These are phyloP conservation scores for Conticribra guillardii DNA, from an alignment of 108 stramenopile species.

Conservation along the genomic window DNA sequence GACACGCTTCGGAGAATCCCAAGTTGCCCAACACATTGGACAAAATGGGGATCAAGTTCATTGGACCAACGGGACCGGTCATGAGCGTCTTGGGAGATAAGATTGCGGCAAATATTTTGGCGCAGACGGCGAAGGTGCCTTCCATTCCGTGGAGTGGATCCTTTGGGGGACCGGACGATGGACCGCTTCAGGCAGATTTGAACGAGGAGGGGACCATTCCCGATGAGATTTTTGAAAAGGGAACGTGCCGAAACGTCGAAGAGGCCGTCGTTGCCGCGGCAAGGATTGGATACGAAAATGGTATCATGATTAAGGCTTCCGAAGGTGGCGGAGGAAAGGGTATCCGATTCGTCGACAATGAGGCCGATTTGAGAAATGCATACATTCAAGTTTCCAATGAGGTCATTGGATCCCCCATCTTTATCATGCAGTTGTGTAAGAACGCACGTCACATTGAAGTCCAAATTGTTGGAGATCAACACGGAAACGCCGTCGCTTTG, in stretches of 20 bases:
- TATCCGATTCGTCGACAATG: constrained; percentile 95
- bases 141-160: constrained; percentile 97
- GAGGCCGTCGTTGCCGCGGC: constrained; percentile 93
- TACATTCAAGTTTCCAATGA: constrained; percentile 93
- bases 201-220: constrained; percentile 96
- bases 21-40: constrained; percentile 76
- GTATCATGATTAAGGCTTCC: constrained; percentile 98
- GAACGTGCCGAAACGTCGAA: constrained; percentile 87
- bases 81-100: constrained; percentile 96
- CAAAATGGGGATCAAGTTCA: constrained; percentile 89
- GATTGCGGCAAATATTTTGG: constrained; percentile 95
- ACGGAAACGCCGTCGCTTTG: constrained; percentile 96
- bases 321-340: constrained; percentile 99
- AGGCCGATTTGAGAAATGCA: constrained; percentile 83
- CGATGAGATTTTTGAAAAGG: constrained; percentile 92
- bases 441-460: constrained; percentile 98
- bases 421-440: constrained; percentile 98
- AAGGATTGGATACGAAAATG: constrained; percentile 94
- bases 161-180: constrained; percentile 90
- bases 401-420: constrained; percentile 96
- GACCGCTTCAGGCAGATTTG: constrained; percentile 89
- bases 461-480: constrained; percentile 97
- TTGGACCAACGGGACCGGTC: constrained; percentile 92
- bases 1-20: constrained; percentile 95
- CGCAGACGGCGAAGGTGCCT: constrained; percentile 94